Base-by-base conservation (phyloP, 345 rosid genomes). In the Populus alba region DNA sequence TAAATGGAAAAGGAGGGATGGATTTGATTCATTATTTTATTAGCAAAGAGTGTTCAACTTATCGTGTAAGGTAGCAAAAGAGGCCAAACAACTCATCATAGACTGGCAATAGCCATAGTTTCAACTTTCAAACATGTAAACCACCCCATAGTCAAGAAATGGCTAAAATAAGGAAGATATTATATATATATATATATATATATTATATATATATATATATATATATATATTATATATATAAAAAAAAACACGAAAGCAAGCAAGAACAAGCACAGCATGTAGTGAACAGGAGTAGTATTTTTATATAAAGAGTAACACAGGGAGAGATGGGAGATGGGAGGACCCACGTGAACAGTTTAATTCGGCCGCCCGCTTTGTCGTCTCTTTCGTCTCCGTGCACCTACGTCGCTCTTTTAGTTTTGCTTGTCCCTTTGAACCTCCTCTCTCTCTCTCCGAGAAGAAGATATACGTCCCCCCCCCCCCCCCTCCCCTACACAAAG, bases 281-380 rank as follows among this genome's bases (percentile, higher is more conserved):
- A 2, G 45, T 35, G 18, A 74, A 55, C 5, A 27, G 39, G 55
- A 1, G 17, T 38, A n/a, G 67, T 38, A 38, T 61, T 27, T 17
- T 4, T 15, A 7, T 2, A 47, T 17, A 25, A 2, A 47, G 63
- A 53, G 33, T 9, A 13, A 23, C 37, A 22, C 8, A 5, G 61
- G 27, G 47, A 16, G 65, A 8, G 17, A 17, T 51, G 17, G 29
- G 77, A 25, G 55, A 17, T 1, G 37, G 69, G 31, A 68, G 92
- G 89, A 22, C 91, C 94, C 90, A 83, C 81, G 17, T 53, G 74
- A 83, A 85, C 91, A 83, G 88, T 87, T 72, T 75, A 80, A 82
- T 71, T 87, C 74, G 83, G 90, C 92, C 92, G 89, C 87, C 89
- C 71, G 65, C 69, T 84, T 85, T 85, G 89, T 88, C 92, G 83